phyloP scores from a whole-genome alignment of 345 rosid genomes.

The Hypericum perforatum region DNA sequence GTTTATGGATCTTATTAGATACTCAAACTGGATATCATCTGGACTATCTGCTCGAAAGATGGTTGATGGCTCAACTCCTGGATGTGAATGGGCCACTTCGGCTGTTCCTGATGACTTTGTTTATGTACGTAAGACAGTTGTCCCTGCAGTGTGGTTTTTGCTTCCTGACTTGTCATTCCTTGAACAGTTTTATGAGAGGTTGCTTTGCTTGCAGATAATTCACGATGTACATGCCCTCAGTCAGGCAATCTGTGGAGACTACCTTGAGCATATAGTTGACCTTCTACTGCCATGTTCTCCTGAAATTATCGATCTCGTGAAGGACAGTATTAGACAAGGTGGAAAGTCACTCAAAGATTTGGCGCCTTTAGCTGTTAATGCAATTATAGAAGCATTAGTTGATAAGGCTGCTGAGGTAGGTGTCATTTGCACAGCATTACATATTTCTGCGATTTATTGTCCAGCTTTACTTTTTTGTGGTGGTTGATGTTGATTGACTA shows the following conservation, averaged over 20 bases:
- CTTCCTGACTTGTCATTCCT: conserved; percentile 2
- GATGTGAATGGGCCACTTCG: conserved; percentile 81
- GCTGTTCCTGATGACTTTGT: conserved; percentile 72
- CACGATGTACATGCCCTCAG: conserved; percentile 65
- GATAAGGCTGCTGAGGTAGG: conserved; percentile 89
- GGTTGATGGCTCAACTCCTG: conserved; percentile 51
- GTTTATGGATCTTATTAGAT: conserved; percentile 34
- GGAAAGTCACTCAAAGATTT: conserved; percentile 50
- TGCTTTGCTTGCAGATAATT: conserved; percentile 59
- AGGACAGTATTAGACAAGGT: conserved; percentile 64
- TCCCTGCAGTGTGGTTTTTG: conserved; percentile 14
- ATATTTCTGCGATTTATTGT: not conserved
- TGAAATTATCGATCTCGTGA: conserved; percentile 56
- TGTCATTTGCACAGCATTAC: not conserved
- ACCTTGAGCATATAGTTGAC: conserved; percentile 45
- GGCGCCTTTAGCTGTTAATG: conserved; percentile 39
- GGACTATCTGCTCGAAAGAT: conserved; percentile 57
- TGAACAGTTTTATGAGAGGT: conserved; percentile 1
- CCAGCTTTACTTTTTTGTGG: not conserved
- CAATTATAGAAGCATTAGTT: conserved; percentile 58
- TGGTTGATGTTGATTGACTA: conserved; percentile 4
- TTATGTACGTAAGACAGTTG: conserved; percentile 42
- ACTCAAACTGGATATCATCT: conserved; percentile 75
- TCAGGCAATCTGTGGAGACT: conserved; percentile 56
- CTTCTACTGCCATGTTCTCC: conserved; percentile 63